Conservation (phyloP, 176 grass and related monocot species). For the Aegilops tauschii region DNA sequence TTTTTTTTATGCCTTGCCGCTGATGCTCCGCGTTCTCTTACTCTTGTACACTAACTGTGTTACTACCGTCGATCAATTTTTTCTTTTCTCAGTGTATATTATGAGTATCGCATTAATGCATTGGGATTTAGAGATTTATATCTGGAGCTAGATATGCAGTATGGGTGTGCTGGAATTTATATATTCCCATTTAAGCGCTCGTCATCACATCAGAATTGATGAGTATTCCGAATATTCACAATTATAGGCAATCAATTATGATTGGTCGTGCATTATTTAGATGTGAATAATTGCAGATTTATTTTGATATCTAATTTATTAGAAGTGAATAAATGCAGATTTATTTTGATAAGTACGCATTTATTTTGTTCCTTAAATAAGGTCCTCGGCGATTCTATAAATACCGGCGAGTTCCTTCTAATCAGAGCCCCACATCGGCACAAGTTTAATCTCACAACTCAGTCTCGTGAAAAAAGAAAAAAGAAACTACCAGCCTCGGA, state of each 20-base stretch:
- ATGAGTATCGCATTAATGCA: background rate
- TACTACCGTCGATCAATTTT: background rate
- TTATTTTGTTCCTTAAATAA: too few relatives aligned
- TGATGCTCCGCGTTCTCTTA: background rate
- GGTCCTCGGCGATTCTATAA: background rate
- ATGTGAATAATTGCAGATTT: background rate
- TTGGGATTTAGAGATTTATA: background rate
- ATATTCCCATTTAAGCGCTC: too few relatives aligned
- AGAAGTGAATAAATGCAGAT: background rate
- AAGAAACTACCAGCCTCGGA: too few relatives aligned
- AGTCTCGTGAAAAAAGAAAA: too few relatives aligned
- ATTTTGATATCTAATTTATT: background rate
- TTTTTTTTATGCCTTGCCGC: background rate
- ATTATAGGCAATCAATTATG: background rate
- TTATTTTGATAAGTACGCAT: too few relatives aligned
- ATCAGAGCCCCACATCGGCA: too few relatives aligned
- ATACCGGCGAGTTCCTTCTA: background rate
- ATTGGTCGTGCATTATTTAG: background rate
- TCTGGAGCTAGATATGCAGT: background rate
- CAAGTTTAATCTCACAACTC: too few relatives aligned
- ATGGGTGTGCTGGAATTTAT: background rate
- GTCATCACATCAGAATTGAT: too few relatives aligned
- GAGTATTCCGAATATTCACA: background rate
- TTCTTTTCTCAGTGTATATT: background rate
- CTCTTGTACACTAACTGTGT: background rate